Base-by-base conservation (phyloP, 805 yeast species). In the Lachancea quebecensis region DNA sequence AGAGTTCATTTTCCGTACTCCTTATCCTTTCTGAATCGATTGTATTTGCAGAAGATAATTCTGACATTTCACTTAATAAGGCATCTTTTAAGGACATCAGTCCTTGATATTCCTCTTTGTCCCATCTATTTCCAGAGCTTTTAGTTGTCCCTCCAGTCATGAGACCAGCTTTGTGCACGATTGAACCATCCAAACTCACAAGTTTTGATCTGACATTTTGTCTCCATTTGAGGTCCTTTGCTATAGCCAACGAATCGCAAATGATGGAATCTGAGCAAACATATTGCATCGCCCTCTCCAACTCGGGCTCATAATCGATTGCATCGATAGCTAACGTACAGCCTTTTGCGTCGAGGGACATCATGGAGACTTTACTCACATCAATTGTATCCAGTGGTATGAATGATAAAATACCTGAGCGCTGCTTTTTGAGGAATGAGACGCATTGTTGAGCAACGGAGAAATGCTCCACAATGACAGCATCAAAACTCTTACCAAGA, bases 141-240 rank as follows among this genome's bases (percentile, higher is more conserved):
- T 71, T 70, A 5, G 78, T 71, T 27, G 72, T 67, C 52, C 97
- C 97, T 61, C 97, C 97, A 8, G 97, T 84, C 95, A 93, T 87
- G 32, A 89, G 71, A 6, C 96, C 96, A 4, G 91, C 81, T 56
- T 79, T 80, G 58, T 87, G 88, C 39, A 93, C 85, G 28, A 89
- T 70, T 0, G 91, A 78, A 1, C 99, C 99, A 41, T 87, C 88
- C 11, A 87, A 56, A 0, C 96, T 78, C 2, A 90, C 95, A 40
- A 85, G 67, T 60, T 85, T 88, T 35, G 78, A 79, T 40, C 74
- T 73, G 27, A 78, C 65, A 7, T 72, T 68, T 32, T 68, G 66
- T 15, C 72, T 71, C 91, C 95, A 87, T 58, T 86, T 80, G 47
- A 91, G 66, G 1, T 71, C 67, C 57, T 81, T 77, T 1, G 98